Base-by-base conservation (phyloP, 371 early-diverging fungal species). In the Sporodiniella umbellata region DNA sequence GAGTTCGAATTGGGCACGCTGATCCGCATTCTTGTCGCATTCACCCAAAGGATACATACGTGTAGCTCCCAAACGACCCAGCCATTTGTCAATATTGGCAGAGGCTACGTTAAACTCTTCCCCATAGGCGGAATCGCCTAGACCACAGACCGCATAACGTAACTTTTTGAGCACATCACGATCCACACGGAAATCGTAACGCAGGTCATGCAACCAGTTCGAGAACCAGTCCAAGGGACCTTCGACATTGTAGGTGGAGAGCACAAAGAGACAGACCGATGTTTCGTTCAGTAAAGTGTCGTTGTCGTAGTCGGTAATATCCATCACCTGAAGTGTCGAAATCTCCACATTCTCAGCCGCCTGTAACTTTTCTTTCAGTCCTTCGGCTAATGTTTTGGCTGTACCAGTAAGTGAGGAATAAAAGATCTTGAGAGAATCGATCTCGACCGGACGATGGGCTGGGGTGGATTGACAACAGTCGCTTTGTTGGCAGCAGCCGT, bases 231-330 rank as follows among this genome's bases (percentile, higher is more conserved):
- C 84, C 35, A 85, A 72, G 18, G 89, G 87, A 3, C 80, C 81
- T 53, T 89, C 91, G 5, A 88, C 86, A 26, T 84, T 83, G 54
- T 86, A 89, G 0, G 85, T 87, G 6, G 88, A 81, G 3, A 89
- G 53, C 33, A 88, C 56, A 59, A 90, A 86, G 17, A 88, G 59
- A 49, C 82, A 83, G 3, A 83, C 68, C 4, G 73, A 60, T 0
- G 78, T 78, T 51, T 86, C 83, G 15, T 75, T 55, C 49, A 79
- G 56, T 39, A 88, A 66, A 46, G 84, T 80, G 49, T 89, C 88
- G n/a, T 84, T 83, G 42, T 86, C 86, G 39, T 87, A 86, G 26
- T 85, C 83, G 23, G 82, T 79, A 48, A 86, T 74, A 56, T 86
- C 84, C 53, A 85, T 55, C 6, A 78, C 40, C 21, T 68, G 60